phyloP scores from a whole-genome alignment of 1,139 yeast genomes.

The Blastobotrys raffinosifermentans region DNA sequence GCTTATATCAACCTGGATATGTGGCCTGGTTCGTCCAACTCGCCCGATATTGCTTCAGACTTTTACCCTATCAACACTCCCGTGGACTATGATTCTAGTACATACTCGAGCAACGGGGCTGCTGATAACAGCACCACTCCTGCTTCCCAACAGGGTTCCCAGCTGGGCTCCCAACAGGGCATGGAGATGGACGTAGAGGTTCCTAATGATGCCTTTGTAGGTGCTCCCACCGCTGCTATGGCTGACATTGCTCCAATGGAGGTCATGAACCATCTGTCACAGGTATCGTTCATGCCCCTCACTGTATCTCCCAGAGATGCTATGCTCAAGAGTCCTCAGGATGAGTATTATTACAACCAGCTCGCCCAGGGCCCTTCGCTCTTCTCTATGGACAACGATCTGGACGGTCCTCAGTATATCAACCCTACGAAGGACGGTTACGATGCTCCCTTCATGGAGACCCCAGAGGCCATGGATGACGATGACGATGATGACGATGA shows the following conservation, averaged over 20 bases:
- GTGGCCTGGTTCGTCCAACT: too few relatives aligned
- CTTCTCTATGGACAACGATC: slow-evolving; percentile 10
- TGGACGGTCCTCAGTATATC: slow-evolving; percentile 10
- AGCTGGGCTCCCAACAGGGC: too few relatives aligned
- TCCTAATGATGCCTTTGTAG: not conserved
- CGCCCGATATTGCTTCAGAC: too few relatives aligned
- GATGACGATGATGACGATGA: slow-evolving; percentile 31
- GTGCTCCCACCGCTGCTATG: not conserved
- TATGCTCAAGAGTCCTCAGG: slow-evolving; percentile 19
- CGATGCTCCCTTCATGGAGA: slow-evolving; percentile 13
- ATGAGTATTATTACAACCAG: slow-evolving; percentile 11
- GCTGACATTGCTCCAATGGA: slow-evolving; percentile 1
- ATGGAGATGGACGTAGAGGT: too few relatives aligned
- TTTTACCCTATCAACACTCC: too few relatives aligned
- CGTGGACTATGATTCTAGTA: too few relatives aligned
- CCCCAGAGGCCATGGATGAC: slow-evolving; percentile 23
- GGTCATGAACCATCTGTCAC: not conserved
- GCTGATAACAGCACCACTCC: too few relatives aligned
- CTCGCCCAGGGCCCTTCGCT: slow-evolving; percentile 9
- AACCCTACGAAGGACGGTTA: slow-evolving; percentile 8
- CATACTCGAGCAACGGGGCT: too few relatives aligned
- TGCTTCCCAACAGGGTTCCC: too few relatives aligned
- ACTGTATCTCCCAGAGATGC: slow-evolving; percentile 20
- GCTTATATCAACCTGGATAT: not conserved
- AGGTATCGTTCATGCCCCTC: slow-evolving; percentile 10